phyloP scores from a whole-genome alignment of 2,329 filamentous ascomycete species.

The Penicillium occitanis region DNA sequence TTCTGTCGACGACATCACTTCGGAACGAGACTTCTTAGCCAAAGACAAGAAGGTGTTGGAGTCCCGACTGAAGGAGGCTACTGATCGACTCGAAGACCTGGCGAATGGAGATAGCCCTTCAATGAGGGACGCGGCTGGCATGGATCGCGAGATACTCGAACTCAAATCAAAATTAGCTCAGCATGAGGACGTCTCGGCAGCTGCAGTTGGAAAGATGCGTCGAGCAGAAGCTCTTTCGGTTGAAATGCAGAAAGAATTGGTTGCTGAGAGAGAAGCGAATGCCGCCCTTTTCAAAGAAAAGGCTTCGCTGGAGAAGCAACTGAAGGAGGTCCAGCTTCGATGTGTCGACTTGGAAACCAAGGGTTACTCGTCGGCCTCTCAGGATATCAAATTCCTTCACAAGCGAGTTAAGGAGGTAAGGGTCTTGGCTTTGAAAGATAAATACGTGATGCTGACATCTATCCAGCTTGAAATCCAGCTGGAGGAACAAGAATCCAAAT shows the following conservation, averaged over 20 bases:
- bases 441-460: conserved; percentile 26
- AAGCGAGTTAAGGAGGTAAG: conserved; percentile 92
- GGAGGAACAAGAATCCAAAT: conserved; percentile 76
- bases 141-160: conserved; percentile 85
- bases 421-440: conserved; percentile 22
- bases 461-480: conserved; percentile 80
- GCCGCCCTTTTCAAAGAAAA: conserved; percentile 86
- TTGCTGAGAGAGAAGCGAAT: conserved; percentile 77
- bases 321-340: conserved; percentile 86
- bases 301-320: conserved; percentile 78
- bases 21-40: conserved; percentile 78
- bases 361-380: conserved; percentile 89
- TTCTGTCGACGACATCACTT: conserved; percentile 78
- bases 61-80: conserved; percentile 79
- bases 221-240: conserved; percentile 81
- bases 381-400: conserved; percentile 92
- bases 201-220: conserved; percentile 95
- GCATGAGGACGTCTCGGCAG: conserved; percentile 87
- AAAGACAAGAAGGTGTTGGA: conserved; percentile 92
- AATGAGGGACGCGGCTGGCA: conserved; percentile 81
- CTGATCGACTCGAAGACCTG: conserved; percentile 82
- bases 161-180: conserved; percentile 86
- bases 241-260: conserved; percentile 92
- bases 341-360: conserved; percentile 95
- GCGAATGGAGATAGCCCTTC: conserved; percentile 81